Conservation (phyloP, 164 flowering plant genomes). For the Akebia trifoliata region DNA sequence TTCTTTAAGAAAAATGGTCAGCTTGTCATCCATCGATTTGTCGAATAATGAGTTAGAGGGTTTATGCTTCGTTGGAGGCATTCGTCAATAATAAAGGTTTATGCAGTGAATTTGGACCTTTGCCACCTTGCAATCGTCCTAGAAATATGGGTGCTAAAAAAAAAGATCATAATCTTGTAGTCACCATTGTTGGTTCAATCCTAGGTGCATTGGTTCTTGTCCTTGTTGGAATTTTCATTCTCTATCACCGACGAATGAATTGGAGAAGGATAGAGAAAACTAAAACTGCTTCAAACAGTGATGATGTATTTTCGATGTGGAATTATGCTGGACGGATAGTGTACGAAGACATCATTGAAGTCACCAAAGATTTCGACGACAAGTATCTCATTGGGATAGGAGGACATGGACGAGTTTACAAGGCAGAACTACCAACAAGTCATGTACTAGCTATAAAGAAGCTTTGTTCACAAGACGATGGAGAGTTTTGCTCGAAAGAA, state of each 20-base stretch:
- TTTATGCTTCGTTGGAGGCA: not conserved
- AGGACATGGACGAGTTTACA: conserved; percentile 16
- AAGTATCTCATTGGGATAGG: conserved; percentile 15
- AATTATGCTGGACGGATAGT: conserved; percentile 8
- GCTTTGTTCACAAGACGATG: not conserved
- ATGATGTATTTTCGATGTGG: conserved; percentile 6
- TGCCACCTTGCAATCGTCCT: not conserved
- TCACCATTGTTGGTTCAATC: not conserved
- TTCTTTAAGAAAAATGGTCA: not conserved
- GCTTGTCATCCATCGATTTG: conserved; percentile 4
- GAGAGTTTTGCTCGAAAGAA: not conserved
- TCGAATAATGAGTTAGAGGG: conserved; percentile 10
- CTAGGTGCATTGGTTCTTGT: not conserved
- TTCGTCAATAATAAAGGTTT: not conserved
- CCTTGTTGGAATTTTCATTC: not conserved
- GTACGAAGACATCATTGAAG: conserved; percentile 13
- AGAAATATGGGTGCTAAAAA: not conserved
- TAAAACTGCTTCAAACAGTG: too few relatives aligned
- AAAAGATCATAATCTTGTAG: not conserved
- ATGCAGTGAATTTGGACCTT: not conserved
- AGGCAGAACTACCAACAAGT: conserved; percentile 10
- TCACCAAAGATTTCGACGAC: conserved; percentile 14
- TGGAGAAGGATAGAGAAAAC: not conserved
- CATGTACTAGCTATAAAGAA: conserved; percentile 15
- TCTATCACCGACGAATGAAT: not conserved